phyloP scores from a whole-genome alignment of 768 basidiomycete genomes.

The Trametes elegans region DNA sequence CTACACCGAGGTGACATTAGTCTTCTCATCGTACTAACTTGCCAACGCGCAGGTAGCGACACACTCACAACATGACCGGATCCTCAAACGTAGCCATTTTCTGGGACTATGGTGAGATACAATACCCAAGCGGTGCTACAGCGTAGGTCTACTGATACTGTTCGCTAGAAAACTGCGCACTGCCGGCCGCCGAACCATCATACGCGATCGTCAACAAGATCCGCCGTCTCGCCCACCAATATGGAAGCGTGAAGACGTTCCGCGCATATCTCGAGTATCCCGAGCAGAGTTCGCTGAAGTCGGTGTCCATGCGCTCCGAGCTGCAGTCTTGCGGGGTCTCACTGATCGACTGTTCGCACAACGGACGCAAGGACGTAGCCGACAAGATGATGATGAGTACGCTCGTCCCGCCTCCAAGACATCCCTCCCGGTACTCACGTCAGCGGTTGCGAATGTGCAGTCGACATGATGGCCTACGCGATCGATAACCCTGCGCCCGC shows the following conservation, averaged over 20 bases:
- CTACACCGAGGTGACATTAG: too few species aligned
- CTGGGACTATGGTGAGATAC: slow-evolving; percentile 41
- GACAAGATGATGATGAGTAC: slow-evolving; percentile 53
- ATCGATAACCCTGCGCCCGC: slow-evolving; percentile 54
- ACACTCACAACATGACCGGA: neutral
- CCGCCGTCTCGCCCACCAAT: slow-evolving; percentile 42
- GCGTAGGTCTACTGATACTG: neutral
- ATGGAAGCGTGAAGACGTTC: slow-evolving; percentile 48
- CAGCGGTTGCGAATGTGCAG: too few species aligned
- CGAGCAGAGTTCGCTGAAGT: slow-evolving; percentile 35
- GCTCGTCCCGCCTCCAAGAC: neutral
- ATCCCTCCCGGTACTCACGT: neutral
- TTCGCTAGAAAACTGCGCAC: slow-evolving; percentile 37
- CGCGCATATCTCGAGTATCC: slow-evolving; percentile 54
- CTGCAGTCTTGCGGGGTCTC: slow-evolving; percentile 51
- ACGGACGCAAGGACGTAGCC: slow-evolving; percentile 34
- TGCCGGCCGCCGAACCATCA: slow-evolving; percentile 38
- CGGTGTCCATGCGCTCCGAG: slow-evolving; percentile 37
- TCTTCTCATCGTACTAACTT: too few species aligned
- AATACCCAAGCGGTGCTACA: neutral
- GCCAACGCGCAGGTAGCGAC: too few species aligned
- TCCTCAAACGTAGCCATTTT: slow-evolving; percentile 28
- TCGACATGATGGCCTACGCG: slow-evolving; percentile 67
- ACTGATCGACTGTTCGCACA: slow-evolving; percentile 32
- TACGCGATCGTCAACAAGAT: slow-evolving; percentile 44